Conservation (phyloP, 306 rosid species). For the Cyamopsis tetragonoloba region DNA sequence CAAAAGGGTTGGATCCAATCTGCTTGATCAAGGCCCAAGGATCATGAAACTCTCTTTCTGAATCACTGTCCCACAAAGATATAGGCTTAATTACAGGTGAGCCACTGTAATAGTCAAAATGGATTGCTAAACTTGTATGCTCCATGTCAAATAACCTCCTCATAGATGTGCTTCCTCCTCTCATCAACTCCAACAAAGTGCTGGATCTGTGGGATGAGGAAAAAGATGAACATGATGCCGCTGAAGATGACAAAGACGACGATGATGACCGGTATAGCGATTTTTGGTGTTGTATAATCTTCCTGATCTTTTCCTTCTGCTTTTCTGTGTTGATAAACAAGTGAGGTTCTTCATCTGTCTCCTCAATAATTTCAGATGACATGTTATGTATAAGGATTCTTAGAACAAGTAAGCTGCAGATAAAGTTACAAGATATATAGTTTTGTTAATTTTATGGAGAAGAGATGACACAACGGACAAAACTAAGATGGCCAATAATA, state of each 20-base stretch:
- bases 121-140: slow-evolving; percentile 65
- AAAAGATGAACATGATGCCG: slow-evolving; percentile 33
- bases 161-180: slow-evolving; percentile 64
- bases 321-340: slow-evolving; percentile 43
- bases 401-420: background rate
- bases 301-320: slow-evolving; percentile 48
- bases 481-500: slow-evolving; percentile 25
- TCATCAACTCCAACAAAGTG: slow-evolving; percentile 68
- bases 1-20: slow-evolving; percentile 25
- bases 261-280: slow-evolving; percentile 35
- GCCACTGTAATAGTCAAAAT: slow-evolving; percentile 57
- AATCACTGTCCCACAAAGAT: slow-evolving; percentile 69
- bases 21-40: slow-evolving; percentile 61
- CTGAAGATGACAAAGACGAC: slow-evolving; percentile 29
- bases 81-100: slow-evolving; percentile 65
- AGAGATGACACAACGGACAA: slow-evolving; percentile 20
- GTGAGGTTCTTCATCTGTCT: slow-evolving; percentile 42
- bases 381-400: slow-evolving; percentile 19
- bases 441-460: slow-evolving; percentile 15
- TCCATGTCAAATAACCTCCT: slow-evolving; percentile 86
- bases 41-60: slow-evolving; percentile 42
- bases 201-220: slow-evolving; percentile 40
- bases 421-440: background rate
- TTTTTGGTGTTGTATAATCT: slow-evolving; percentile 59
- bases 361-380: slow-evolving; percentile 54